Base-by-base conservation (phyloP, 208 protist genomes). In the Leishmania guyanensis region DNA sequence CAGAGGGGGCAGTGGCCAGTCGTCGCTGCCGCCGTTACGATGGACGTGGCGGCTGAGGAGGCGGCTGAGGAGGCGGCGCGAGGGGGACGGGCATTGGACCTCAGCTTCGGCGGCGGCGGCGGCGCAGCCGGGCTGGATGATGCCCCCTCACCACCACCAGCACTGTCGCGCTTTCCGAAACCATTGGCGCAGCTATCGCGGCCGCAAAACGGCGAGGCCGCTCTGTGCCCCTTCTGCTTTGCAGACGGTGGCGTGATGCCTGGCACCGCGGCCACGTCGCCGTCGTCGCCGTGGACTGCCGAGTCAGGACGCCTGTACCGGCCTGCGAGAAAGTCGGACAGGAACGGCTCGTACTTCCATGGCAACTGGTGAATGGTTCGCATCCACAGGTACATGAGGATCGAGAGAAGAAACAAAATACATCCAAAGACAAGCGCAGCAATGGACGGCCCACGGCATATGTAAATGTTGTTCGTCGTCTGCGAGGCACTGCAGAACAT, bases 381-480 rank as follows among this genome's bases (percentile, higher is more conserved):
- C 54, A 89, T 80, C 90, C 90, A 93, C 48, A 91, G 9, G 64
- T 87, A 89, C 53, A 85, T 58, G 50, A 80, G 74, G 26, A 89
- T 33, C 58, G 84, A 79, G 3, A 89, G 22, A 0, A 89, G n/a
- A 36, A 88, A 62, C 4, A 93, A 70, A n/a, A 92, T 3, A 54
- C 80, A 85, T 22, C 83, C 80, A 5, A 93, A 74, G 14, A 91
- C 65, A 20, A 93, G 73, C 8, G 83, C 79, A 9, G 85, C 39
- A 73, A 92, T 83, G 22, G 84, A 62, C 8, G 74, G 64, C 5
- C 80, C 78, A 12, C 90, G 88, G 78, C 90, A 93, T n/a, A 93
- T 88, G 80, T 93, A 93, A 83, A 91, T 92, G 65, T 93, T 93
- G 84, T 92, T 91, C 8, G 90, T 92, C 20, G 82, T 88, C 50